These are phyloP conservation scores for Myriangium duriaei DNA, from an alignment of 2,329 filamentous ascomycete genomes.

Conservation along the genomic window DNA sequence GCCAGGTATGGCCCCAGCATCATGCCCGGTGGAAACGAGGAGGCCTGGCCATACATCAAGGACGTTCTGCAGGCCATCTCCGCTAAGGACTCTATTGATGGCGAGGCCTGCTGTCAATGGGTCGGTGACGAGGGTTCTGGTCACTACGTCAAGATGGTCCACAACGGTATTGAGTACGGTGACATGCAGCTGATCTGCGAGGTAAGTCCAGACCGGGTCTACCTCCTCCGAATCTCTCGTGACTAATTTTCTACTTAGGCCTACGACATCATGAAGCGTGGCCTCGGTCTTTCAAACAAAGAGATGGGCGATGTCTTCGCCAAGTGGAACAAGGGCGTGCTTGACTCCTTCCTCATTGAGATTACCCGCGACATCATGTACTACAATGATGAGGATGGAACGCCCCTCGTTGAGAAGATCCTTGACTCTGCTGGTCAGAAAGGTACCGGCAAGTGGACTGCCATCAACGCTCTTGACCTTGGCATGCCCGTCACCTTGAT, in stretches of 20 bases:
- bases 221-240: neutral
- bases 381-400: slow-evolving; percentile 91
- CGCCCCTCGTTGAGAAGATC: slow-evolving; percentile 93
- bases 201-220: slow-evolving; percentile 41
- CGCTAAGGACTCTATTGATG: slow-evolving; percentile 77
- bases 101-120: slow-evolving; percentile 98
- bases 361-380: slow-evolving; percentile 98
- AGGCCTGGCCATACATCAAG: slow-evolving; percentile 96
- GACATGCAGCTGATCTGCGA: slow-evolving; percentile 99
- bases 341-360: slow-evolving; percentile 98
- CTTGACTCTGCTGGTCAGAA: slow-evolving; percentile 97
- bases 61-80: slow-evolving; percentile 97
- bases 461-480: slow-evolving; percentile 95
- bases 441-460: slow-evolving; percentile 99
- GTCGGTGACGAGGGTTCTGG: slow-evolving; percentile 98
- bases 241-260: slow-evolving; percentile 45
- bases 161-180: slow-evolving; percentile 99
- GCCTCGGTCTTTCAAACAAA: slow-evolving; percentile 75
- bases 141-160: slow-evolving; percentile 99
- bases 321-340: slow-evolving; percentile 96
- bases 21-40: slow-evolving; percentile 98
- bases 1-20: slow-evolving; percentile 92
- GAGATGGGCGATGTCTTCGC: slow-evolving; percentile 92
- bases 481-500: slow-evolving; percentile 98
- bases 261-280: slow-evolving; percentile 99